A percentile compares a stretch with the other conserved stretches of the same genome.
These are phyloP conservation scores for Carex kokanica DNA, from an alignment of 176 grass and related monocot species.

Conservation along the genomic window DNA sequence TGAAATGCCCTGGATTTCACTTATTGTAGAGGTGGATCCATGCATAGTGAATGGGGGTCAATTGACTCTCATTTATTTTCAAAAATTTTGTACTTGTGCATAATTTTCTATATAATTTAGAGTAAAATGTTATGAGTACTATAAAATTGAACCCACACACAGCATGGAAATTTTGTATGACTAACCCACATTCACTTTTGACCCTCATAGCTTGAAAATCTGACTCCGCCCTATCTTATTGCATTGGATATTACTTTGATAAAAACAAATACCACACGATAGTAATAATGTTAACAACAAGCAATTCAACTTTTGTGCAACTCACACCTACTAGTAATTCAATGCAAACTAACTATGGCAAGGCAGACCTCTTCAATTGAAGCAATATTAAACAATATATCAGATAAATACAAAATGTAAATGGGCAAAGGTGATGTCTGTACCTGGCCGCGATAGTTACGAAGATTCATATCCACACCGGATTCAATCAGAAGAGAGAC, in stretches of 20 bases:
- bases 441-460: conserved; percentile 87
- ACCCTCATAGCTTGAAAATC: no score
- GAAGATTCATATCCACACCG: conserved; percentile 80
- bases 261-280: not conserved
- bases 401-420: conserved; percentile 13
- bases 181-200: no score
- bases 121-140: no score
- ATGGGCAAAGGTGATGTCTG: conserved; percentile 13
- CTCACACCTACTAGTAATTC: not conserved
- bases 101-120: no score
- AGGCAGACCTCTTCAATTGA: not conserved
- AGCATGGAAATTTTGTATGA: no score
- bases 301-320: not conserved
- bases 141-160: no score
- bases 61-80: no score
- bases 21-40: no score
- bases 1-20: not conserved
- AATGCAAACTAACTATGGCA: not conserved
- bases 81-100: no score
- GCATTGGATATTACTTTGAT: not conserved
- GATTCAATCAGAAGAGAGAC: conserved; percentile 91
- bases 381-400: not conserved
- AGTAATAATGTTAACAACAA: not conserved
- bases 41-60: no score
- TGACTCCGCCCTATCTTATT: not conserved